Evolutionary conservation across 768 basidiomycete genomes (phyloP).

Genomic region (Calocybe cyanea): DNA sequence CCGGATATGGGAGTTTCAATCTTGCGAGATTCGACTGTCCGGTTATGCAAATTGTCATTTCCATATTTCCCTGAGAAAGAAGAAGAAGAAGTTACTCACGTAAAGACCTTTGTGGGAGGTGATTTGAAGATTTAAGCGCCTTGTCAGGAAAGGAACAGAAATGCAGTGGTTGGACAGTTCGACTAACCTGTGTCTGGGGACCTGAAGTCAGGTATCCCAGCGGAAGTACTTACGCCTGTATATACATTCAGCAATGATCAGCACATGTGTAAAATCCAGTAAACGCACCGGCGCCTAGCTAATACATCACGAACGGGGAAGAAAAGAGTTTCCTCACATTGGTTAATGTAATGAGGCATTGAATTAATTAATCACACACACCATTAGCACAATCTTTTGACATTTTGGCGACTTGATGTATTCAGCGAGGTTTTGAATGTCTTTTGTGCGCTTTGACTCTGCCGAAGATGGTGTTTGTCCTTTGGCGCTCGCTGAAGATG

Average conservation of each 20-base stretch:
- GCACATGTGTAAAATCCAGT: not conserved
- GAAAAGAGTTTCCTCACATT: too few species aligned
- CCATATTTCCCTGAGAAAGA: not conserved
- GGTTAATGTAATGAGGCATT: slow-evolving; percentile 1
- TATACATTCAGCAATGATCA: not conserved
- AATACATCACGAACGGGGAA: slow-evolving; percentile 4
- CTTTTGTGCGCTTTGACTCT: slow-evolving; percentile 16
- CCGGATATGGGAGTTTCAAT: slow-evolving; percentile 83
- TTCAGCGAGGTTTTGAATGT: slow-evolving; percentile 48
- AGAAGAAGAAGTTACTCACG: slow-evolving; percentile 34
- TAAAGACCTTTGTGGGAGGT: slow-evolving; percentile 47
- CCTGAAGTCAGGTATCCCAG: slow-evolving; percentile 88
- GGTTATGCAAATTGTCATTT: not conserved
- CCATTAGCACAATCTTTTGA: slow-evolving; percentile 72
- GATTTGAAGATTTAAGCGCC: not conserved
- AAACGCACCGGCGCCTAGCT: slow-evolving; percentile 67
- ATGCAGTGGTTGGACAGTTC: not conserved
- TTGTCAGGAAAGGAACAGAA: not conserved
- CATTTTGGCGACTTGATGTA: slow-evolving; percentile 70
- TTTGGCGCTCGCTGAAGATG: not conserved
- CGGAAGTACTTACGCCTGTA: slow-evolving; percentile 70
- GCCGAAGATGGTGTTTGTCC: not conserved
- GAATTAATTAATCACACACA: slow-evolving; percentile 26
- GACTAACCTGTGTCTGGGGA: slow-evolving; percentile 75
- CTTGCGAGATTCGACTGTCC: slow-evolving; percentile 70